Conservation (phyloP, 768 basidiomycete genomes). For the Russula foetens region DNA sequence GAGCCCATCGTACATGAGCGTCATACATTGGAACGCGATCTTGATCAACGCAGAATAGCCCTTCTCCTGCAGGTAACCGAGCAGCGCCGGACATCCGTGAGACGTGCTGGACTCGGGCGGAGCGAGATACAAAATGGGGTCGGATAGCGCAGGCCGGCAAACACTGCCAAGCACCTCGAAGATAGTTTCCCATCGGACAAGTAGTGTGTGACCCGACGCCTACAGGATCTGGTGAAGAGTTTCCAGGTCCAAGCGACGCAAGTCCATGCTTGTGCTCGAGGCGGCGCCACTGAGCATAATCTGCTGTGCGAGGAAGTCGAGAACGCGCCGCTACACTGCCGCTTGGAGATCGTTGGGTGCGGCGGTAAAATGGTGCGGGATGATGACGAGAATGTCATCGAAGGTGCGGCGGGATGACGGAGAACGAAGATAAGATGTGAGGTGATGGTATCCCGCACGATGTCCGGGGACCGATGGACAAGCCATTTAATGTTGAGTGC, state of each 20-base stretch:
- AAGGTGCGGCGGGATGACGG: slow-evolving; percentile 58
- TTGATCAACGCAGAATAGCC: slow-evolving; percentile 72
- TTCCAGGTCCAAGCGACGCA: slow-evolving; percentile 83
- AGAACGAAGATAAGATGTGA: slow-evolving; percentile 74
- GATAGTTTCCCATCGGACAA: slow-evolving; percentile 89
- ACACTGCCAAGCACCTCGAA: slow-evolving; percentile 90
- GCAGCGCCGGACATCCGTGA: slow-evolving; percentile 28
- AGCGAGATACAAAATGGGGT: slow-evolving; percentile 25
- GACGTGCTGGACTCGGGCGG: slow-evolving; percentile 20
- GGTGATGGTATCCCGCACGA: slow-evolving; percentile 81
- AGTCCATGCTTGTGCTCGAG: slow-evolving; percentile 53
- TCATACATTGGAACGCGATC: slow-evolving; percentile 90
- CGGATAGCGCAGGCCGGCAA: slow-evolving; percentile 51
- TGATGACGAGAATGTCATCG: slow-evolving; percentile 72
- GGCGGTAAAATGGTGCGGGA: slow-evolving; percentile 61
- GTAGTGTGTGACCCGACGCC: slow-evolving; percentile 82
- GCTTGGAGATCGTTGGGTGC: slow-evolving; percentile 51
- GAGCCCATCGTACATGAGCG: slow-evolving; percentile 89
- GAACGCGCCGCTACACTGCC: slow-evolving; percentile 69
- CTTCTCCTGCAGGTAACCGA: slow-evolving; percentile 56
- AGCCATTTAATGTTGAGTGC: slow-evolving; percentile 82
- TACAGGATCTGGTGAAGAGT: slow-evolving; percentile 87
- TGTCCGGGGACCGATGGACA: slow-evolving; percentile 69
- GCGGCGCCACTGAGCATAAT: slow-evolving; percentile 41
- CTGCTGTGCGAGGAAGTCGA: slow-evolving; percentile 80